phyloP scores from a whole-genome alignment of 257 asterid species.

The Scutellaria barbata region DNA sequence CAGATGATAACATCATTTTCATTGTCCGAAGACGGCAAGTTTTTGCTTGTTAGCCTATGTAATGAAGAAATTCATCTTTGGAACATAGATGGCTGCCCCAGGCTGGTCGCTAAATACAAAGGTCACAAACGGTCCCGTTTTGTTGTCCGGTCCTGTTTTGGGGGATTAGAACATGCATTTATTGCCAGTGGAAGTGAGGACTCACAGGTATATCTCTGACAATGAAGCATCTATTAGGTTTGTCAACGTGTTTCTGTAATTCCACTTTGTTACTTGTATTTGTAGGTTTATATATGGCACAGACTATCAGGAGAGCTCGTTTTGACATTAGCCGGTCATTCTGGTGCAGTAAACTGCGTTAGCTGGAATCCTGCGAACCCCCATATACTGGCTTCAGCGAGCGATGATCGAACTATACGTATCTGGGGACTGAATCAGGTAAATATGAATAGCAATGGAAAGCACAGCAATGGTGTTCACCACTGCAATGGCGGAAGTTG shows the following conservation, averaged over 20 bases:
- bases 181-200: conserved; percentile 97
- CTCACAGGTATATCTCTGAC: conserved; percentile 62
- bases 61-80: conserved; percentile 91
- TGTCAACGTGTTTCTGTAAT: neutral
- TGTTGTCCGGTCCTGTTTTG: conserved; percentile 86
- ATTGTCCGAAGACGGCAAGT: conserved; percentile 72
- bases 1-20: conserved; percentile 72
- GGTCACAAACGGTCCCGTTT: conserved; percentile 90
- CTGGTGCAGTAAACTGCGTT: conserved; percentile 83
- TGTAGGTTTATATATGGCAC: conserved; percentile 87
- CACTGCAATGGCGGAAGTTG: conserved; percentile 73
- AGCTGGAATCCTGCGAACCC: conserved; percentile 91
- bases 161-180: conserved; percentile 82
- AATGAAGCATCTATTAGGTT: neutral
- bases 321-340: conserved; percentile 64
- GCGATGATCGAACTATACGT: conserved; percentile 88
- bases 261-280: neutral
- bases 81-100: conserved; percentile 65
- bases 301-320: conserved; percentile 74
- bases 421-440: conserved; percentile 83
- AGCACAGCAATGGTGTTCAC: conserved; percentile 63
- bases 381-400: conserved; percentile 87
- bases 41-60: conserved; percentile 71
- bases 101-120: conserved; percentile 68
- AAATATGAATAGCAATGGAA: conserved; percentile 46